Evolutionary conservation across 2,329 filamentous ascomycete genomes (phyloP).

Genomic region (Ploettnerulaceae sp.): DNA sequence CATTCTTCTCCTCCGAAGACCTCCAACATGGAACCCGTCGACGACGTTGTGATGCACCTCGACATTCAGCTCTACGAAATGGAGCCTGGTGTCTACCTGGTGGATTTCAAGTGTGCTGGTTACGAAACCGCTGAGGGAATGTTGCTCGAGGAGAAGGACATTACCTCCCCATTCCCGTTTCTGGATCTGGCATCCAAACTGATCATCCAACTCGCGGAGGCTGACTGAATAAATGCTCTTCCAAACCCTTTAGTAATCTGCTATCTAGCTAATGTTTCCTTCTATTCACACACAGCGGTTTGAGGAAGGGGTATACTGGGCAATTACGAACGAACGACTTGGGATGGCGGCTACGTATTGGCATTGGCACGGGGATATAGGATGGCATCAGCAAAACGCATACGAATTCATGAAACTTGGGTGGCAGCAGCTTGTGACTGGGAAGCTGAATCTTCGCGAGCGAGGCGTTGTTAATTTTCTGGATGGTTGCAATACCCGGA

Average conservation of each 20-base stretch:
- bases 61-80: conserved; percentile 96
- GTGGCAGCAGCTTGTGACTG: not conserved
- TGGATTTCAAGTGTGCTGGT: conserved; percentile 97
- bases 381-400: conserved; percentile 1
- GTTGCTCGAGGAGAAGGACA: conserved; percentile 83
- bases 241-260: not conserved
- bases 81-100: conserved; percentile 86
- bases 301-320: conserved; percentile 4
- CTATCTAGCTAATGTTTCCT: not conserved
- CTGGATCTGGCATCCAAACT: conserved; percentile 87
- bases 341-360: not conserved
- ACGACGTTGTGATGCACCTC: conserved; percentile 77
- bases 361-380: conserved; percentile 1
- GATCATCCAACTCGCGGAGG: conserved; percentile 88
- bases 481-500: conserved; percentile 7
- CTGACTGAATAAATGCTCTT: conserved; percentile 45
- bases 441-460: not conserved
- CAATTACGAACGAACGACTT: not conserved
- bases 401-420: not conserved
- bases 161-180: conserved; percentile 92
- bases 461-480: conserved; percentile 2
- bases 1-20: conserved; percentile 21
- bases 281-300: conserved; percentile 6
- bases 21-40: conserved; percentile 23
- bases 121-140: conserved; percentile 79